Base-by-base conservation (phyloP, 2,329 filamentous ascomycete genomes). In the Malbranchea zuffiana region DNA sequence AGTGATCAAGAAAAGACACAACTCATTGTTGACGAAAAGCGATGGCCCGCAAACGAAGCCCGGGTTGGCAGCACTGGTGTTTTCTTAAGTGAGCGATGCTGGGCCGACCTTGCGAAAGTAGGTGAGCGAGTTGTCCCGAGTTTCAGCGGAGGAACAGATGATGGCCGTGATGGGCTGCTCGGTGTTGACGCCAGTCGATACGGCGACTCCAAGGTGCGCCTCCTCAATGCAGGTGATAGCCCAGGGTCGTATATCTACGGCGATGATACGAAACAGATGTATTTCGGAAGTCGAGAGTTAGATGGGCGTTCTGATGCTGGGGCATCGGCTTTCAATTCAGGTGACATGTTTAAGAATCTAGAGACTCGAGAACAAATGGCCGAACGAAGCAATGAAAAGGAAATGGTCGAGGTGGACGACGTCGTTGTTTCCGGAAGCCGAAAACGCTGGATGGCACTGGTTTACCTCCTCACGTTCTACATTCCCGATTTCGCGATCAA, bases 291-390 rank as follows among this genome's bases (percentile, higher is more conserved):
- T 48, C 72, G 79, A 34, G 86, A 93, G 40, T 58, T 82, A 6
- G 90, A 98, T 55, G 69, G 78, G 5, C 84, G 86, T 28, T 96
- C 90, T 19, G 90, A 98, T 35, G 87, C 88, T 5, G 88, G 87
- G 3, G 81, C 73, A 2, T 95, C 88, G n/a, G 86, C 84, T 4
- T 81, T 94, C 55, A 82, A 87, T 32, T 82, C 75, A 36, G 87
- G 90, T 5, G 90, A 98, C 56, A 94, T 98, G 88, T 98, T 98
- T 70, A 84, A 86, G 53, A 94, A 95, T 51, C 70, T 96, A 5
- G 88, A 96, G 49, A 95, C 88, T 5, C 76, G 85, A 45, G 82
- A 92, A 56, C 83, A 94, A 55, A 85, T 98, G 75, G 84, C 88
- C 0, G 88, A 96, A 62, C 88, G 93, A 48, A 84, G 84, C 43